These are phyloP conservation scores for Argentina anserina DNA, from an alignment of 306 rosid species.

Conservation along the genomic window DNA sequence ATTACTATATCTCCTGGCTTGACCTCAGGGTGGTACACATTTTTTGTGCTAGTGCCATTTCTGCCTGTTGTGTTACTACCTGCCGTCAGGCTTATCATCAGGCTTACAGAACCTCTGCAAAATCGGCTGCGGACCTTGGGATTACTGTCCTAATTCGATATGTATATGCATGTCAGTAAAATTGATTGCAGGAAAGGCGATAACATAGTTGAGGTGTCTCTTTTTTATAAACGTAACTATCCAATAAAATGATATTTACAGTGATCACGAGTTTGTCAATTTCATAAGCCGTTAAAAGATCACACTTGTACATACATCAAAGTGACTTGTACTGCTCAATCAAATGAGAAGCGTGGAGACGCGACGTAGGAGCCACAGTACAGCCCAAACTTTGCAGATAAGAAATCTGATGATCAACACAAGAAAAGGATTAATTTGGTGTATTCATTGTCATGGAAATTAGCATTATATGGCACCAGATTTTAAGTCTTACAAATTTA, in stretches of 20 bases:
- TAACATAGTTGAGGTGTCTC: background rate
- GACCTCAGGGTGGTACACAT: background rate
- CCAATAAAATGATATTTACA: background rate
- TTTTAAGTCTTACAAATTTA: background rate
- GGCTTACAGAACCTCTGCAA: background rate
- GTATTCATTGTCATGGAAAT: background rate
- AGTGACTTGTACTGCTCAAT: slow-evolving; percentile 90
- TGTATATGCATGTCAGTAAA: background rate
- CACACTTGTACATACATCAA: slow-evolving; percentile 20
- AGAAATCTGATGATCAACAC: slow-evolving; percentile 53
- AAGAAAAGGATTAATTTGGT: background rate
- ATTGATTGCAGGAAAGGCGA: background rate
- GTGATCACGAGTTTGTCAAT: background rate
- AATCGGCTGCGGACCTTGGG: background rate
- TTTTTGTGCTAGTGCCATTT: background rate
- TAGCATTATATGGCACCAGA: background rate
- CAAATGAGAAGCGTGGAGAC: slow-evolving; percentile 86
- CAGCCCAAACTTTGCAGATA: slow-evolving; percentile 84
- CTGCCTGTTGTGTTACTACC: background rate
- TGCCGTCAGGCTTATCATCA: background rate
- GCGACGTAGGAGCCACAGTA: slow-evolving; percentile 69
- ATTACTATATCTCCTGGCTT: background rate
- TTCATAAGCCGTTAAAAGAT: background rate
- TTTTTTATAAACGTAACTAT: too few relatives aligned
- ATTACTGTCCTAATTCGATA: background rate